These are phyloP conservation scores for Magnolia sinica DNA, from an alignment of 164 flowering plant species.

Conservation along the genomic window DNA sequence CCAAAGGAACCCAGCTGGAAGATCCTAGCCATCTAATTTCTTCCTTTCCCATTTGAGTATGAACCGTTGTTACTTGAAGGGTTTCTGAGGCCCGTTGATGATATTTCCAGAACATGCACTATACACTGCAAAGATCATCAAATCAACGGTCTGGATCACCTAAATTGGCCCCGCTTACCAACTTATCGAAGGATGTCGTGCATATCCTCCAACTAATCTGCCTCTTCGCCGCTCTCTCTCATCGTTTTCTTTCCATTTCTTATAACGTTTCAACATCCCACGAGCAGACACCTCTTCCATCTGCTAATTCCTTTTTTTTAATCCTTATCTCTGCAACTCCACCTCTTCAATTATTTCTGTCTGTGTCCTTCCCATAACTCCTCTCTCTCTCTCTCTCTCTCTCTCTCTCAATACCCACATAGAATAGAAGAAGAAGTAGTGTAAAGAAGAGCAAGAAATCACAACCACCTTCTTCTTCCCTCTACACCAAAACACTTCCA, in stretches of 20 bases:
- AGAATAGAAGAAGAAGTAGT: neutral
- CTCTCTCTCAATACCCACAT: neutral
- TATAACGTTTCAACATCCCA: constrained; percentile 36
- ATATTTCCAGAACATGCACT: too few species aligned
- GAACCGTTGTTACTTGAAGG: too few species aligned
- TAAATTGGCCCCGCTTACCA: too few species aligned
- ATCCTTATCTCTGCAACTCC: constrained; percentile 26
- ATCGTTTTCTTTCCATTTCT: constrained; percentile 13
- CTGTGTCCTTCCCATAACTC: neutral
- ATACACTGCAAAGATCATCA: too few species aligned
- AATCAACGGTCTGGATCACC: too few species aligned
- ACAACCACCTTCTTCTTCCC: constrained; percentile 3
- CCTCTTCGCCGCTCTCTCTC: constrained; percentile 2
- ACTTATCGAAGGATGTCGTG: neutral
- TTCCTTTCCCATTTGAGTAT: too few species aligned
- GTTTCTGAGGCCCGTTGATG: too few species aligned
- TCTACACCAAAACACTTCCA: constrained; percentile 11
- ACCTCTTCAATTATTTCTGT: constrained; percentile 35
- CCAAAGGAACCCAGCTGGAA: too few species aligned
- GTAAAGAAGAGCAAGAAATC: neutral
- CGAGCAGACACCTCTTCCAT: constrained; percentile 18
- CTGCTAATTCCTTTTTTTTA: neutral
- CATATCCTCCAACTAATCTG: neutral
- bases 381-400: neutral
- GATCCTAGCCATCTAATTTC: too few species aligned